Conservation (phyloP, 2,329 filamentous ascomycete species). For the Pyrenochaeta sp. region DNA sequence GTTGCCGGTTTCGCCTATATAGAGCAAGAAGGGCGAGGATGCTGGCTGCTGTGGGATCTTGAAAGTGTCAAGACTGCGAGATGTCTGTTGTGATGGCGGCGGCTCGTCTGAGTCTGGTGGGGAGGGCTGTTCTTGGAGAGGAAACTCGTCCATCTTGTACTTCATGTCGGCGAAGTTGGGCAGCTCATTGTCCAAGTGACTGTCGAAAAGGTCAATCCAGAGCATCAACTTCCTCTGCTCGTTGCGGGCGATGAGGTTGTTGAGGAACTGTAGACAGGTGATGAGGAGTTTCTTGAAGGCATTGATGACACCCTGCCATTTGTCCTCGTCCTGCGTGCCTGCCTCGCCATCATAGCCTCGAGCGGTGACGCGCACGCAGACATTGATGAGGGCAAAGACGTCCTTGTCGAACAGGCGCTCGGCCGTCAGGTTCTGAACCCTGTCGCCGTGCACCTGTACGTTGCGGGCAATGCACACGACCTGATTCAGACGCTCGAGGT, state of each 20-base stretch:
- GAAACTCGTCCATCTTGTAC: constrained; percentile 43
- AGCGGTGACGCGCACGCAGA: constrained; percentile 69
- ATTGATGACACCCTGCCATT: constrained; percentile 71
- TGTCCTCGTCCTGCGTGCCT: constrained; percentile 67
- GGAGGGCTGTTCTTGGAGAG: constrained; percentile 26
- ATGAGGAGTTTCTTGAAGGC: constrained; percentile 71
- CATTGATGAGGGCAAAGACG: constrained; percentile 67
- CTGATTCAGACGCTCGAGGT: constrained; percentile 69
- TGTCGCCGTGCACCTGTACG: constrained; percentile 66
- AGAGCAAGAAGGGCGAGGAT: constrained; percentile 50
- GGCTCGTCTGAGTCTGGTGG: constrained; percentile 22
- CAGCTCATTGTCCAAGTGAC: constrained; percentile 53
- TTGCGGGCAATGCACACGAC: constrained; percentile 69
- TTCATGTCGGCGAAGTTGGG: constrained; percentile 49
- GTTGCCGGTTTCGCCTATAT: constrained; percentile 49
- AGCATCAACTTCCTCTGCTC: constrained; percentile 70
- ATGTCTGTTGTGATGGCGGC: constrained; percentile 16
- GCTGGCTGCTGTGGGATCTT: constrained; percentile 48
- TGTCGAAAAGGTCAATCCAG: constrained; percentile 71
- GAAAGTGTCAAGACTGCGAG: constrained; percentile 38
- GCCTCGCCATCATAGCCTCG: constrained; percentile 70
- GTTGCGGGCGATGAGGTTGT: constrained; percentile 71
- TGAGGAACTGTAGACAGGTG: constrained; percentile 70
- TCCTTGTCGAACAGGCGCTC: constrained; percentile 67
- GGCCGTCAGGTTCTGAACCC: constrained; percentile 69